Conservation (phyloP, 2,329 filamentous ascomycete genomes). For the Fulvia fulva region DNA sequence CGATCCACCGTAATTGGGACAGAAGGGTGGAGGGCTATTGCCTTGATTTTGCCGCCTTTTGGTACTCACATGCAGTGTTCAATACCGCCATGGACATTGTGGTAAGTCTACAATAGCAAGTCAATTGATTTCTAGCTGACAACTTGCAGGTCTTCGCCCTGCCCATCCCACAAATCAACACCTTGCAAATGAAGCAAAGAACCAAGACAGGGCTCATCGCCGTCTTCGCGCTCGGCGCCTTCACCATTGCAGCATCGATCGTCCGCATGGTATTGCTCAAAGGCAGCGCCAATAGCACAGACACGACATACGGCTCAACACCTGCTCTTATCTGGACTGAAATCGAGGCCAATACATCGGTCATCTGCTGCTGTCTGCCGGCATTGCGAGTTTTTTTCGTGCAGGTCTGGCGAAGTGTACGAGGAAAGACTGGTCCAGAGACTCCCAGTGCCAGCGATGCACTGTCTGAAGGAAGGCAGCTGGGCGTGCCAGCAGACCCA, state of each 20-base stretch:
- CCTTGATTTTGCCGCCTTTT: conserved; percentile 22
- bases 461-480: neutral
- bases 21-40: conserved; percentile 16
- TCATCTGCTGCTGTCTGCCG: conserved; percentile 27
- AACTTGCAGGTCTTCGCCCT: conserved; percentile 25
- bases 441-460: neutral
- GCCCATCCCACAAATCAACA: conserved; percentile 27
- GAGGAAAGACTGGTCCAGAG: neutral
- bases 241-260: conserved; percentile 27
- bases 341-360: conserved; percentile 25
- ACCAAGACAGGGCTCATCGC: conserved; percentile 23
- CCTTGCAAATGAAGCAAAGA: conserved; percentile 20
- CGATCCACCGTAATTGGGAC: conserved; percentile 23
- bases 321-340: conserved; percentile 26
- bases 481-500: too few relatives aligned
- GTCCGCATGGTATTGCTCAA: conserved; percentile 25
- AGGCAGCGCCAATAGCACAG: conserved; percentile 17
- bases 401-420: conserved; percentile 3
- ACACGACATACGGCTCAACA: conserved; percentile 26
- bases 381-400: conserved; percentile 16
- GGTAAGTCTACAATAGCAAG: conserved; percentile 17
- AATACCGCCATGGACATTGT: conserved; percentile 29
- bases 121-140: neutral
- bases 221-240: conserved; percentile 25
- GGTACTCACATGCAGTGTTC: conserved; percentile 28